Evolutionary conservation across 306 rosid genomes (phyloP).

Genomic region (Malus sieversii): DNA sequence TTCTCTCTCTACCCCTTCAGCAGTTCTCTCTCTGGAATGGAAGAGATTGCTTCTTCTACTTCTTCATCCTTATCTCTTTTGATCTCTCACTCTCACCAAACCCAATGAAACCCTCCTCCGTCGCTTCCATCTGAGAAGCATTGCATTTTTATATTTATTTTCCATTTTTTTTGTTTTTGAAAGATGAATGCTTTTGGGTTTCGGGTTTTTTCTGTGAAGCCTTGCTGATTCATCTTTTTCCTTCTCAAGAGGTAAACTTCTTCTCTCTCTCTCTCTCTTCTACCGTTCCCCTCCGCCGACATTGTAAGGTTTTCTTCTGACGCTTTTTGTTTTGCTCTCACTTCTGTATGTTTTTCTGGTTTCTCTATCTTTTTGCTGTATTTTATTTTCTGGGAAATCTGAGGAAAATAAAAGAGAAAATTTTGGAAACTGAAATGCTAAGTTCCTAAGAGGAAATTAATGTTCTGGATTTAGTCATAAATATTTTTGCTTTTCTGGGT

Average conservation of each 20-base stretch:
- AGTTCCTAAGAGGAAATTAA: not conserved
- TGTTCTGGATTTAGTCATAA: not conserved
- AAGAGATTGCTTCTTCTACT: not conserved
- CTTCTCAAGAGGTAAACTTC: not conserved
- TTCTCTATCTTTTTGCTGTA: not conserved
- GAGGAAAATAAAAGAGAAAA: not conserved
- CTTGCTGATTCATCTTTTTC: conserved; percentile 5
- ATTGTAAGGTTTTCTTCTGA: not conserved
- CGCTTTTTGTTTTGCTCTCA: not conserved
- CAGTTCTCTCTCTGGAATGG: conserved; percentile 7
- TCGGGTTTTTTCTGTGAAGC: not conserved
- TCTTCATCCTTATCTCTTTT: not conserved
- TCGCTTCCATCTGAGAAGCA: not conserved
- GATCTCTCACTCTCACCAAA: not conserved
- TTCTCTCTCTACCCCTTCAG: not conserved
- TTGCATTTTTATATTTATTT: not conserved
- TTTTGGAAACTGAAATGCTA: not conserved
- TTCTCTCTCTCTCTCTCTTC: not conserved
- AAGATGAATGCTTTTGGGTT: not conserved
- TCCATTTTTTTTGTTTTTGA: not conserved
- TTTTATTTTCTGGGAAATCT: not conserved
- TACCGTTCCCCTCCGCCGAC: conserved; percentile 12
- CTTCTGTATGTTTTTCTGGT: not conserved
- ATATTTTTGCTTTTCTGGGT: conserved; percentile 7
- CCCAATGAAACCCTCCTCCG: not conserved